A percentile compares a stretch with the other conserved stretches of the same genome.
Evolutionary conservation across 768 basidiomycete species (phyloP).

Genomic region (Tylopilus sp.): DNA sequence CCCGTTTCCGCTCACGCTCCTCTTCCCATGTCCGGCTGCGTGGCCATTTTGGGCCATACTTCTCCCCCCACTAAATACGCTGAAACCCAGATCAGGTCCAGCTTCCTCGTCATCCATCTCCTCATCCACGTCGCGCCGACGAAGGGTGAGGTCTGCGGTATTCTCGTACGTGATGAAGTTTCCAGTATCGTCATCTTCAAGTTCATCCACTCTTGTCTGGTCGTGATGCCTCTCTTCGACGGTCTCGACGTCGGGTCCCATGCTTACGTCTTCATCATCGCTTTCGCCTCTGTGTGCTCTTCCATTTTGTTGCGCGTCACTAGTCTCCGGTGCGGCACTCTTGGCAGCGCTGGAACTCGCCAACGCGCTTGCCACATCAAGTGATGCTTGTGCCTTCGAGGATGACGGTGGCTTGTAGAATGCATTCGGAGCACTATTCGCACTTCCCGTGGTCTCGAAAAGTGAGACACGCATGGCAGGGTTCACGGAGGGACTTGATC

Average conservation of each 20-base stretch:
- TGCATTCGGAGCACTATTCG: slow-evolving; percentile 56
- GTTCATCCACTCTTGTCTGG: slow-evolving; percentile 1
- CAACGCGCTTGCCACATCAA: slow-evolving; percentile 3
- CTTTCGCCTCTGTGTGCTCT: not conserved
- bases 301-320: slow-evolving; percentile 3
- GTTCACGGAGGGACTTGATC: slow-evolving; percentile 3
- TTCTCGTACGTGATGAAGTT: slow-evolving; percentile 23
- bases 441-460: slow-evolving; percentile 46
- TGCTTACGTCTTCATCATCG: slow-evolving; percentile 19
- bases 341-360: not conserved
- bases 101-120: slow-evolving; percentile 5
- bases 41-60: not conserved
- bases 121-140: slow-evolving; percentile 6
- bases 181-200: slow-evolving; percentile 3
- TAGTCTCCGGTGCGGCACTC: not conserved
- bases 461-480: slow-evolving; percentile 20
- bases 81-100: slow-evolving; percentile 15
- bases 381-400: not conserved
- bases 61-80: slow-evolving; percentile 17
- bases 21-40: not conserved
- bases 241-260: slow-evolving; percentile 19
- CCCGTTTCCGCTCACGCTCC: not conserved
- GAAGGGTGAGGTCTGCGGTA: slow-evolving; percentile 20
- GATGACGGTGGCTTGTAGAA: slow-evolving; percentile 56
- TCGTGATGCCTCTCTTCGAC: slow-evolving; percentile 3